phyloP scores from a whole-genome alignment of 306 rosid genomes.

The Macrotyloma uniflorum region DNA sequence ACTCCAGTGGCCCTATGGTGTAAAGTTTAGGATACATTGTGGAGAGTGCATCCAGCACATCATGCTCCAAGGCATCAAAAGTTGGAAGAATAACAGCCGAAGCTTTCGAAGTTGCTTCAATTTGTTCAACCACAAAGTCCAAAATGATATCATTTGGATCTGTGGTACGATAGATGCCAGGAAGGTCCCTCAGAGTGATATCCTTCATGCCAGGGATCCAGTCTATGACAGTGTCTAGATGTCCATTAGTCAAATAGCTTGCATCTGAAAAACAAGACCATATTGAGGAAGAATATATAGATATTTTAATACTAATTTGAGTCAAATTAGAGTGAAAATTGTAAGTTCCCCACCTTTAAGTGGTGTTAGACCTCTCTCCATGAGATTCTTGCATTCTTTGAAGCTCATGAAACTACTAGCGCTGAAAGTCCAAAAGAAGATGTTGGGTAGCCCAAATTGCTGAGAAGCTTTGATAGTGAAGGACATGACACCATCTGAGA shows the following conservation, averaged over 20 bases:
- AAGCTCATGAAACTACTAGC: conserved; percentile 46
- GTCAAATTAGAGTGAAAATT: background rate
- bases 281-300: background rate
- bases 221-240: conserved; percentile 42
- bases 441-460: conserved; percentile 41
- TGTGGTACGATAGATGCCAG: conserved; percentile 35
- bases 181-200: conserved; percentile 44
- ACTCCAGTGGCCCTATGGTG: conserved; percentile 51
- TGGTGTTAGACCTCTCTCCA: conserved; percentile 46
- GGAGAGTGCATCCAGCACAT: conserved; percentile 40
- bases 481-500: conserved; percentile 50
- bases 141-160: conserved; percentile 39
- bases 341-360: conserved; percentile 32
- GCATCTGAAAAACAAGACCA: conserved; percentile 40
- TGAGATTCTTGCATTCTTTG: conserved; percentile 46
- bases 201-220: conserved; percentile 55
- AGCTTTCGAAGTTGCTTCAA: conserved; percentile 42
- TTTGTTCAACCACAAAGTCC: conserved; percentile 38
- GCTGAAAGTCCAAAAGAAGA: conserved; percentile 41
- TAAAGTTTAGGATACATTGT: conserved; percentile 44
- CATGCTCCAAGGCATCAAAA: conserved; percentile 46
- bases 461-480: conserved; percentile 48
- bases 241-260: conserved; percentile 41
- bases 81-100: conserved; percentile 47
- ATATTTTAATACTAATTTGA: background rate